A percentile compares a stretch with the other conserved stretches of the same genome.
Conservation (phyloP, 495 filamentous ascomycete genomes). For the Filosporella fistucella region DNA sequence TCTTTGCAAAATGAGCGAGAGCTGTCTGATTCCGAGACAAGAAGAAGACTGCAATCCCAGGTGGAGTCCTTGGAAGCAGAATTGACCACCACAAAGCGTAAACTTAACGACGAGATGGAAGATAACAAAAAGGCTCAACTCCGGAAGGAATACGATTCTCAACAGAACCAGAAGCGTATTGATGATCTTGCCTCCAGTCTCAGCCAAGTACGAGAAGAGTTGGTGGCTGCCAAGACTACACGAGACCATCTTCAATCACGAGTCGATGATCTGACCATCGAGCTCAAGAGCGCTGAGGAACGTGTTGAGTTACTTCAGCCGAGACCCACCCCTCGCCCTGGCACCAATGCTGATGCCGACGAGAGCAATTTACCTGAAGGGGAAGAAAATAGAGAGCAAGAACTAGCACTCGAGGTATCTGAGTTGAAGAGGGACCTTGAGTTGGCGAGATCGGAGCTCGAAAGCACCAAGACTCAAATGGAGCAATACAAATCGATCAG, state of each 20-base stretch:
- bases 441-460: conserved; percentile 67
- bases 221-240: conserved; percentile 75
- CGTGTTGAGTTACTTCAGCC: conserved; percentile 73
- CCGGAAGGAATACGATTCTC: conserved; percentile 81
- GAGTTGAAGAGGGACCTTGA: conserved; percentile 82
- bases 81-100: conserved; percentile 71
- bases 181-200: conserved; percentile 83
- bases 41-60: conserved; percentile 69
- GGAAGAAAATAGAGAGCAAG: conserved; percentile 70
- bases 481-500: conserved; percentile 90
- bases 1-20: conserved; percentile 88
- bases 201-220: conserved; percentile 73
- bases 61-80: conserved; percentile 76
- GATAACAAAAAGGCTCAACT: conserved; percentile 72
- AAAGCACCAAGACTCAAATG: conserved; percentile 70
- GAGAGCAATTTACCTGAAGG: conserved; percentile 33
- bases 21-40: conserved; percentile 73
- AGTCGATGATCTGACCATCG: conserved; percentile 82
- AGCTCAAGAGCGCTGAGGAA: conserved; percentile 85
- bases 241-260: conserved; percentile 82
- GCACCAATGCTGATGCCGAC: conserved; percentile 25
- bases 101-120: conserved; percentile 78
- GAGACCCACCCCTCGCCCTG: conserved; percentile 54
- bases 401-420: conserved; percentile 73
- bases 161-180: conserved; percentile 80